Base-by-base conservation (phyloP, 1,139 yeast species). In the Hansenula lynferdii region DNA sequence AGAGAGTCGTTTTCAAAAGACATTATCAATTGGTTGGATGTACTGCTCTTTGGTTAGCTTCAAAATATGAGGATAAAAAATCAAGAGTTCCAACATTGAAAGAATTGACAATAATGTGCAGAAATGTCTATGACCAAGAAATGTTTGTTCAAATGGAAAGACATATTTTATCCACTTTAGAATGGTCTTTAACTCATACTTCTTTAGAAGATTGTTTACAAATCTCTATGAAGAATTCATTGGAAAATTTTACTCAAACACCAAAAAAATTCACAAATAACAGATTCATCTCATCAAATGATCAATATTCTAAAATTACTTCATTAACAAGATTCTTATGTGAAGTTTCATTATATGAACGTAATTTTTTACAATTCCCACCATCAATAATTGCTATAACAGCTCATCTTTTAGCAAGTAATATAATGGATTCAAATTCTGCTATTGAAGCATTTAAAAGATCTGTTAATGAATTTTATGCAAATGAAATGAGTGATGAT, bases 111-210 rank as follows among this genome's bases (percentile, higher is more conserved):
- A 66, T 77, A 49, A 76, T 87, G 80, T 86, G 96, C 62, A 75
- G 95, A 45, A 77, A 80, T 53, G 87, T 89, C 12, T 90, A 87
- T 58, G 95, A 87, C 48, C 83, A 80, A 49, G 82, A 83, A 45
- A 87, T 90, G 95, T 89, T 92, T 63, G 72, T 83, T 32, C 97
- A 90, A 61, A 92, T 92, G 97, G 97, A 92, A 64, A 77, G 78
- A 62, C 97, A 92, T 60, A 83, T 92, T 31, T 67, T 92, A 39
- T 67, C 79, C 39, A 89, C 97, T 2, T 67, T 92, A 40, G 85
- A 85, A 40, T 92, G 98, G 98, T 68, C 74, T 12, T 60, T 86
- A 37, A 58, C 40, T 54, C 51, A 48, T 36, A 42, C 64, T 2
- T 56, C 73, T 32, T 64, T 79, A 38, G 84, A 80, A 54, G 84